These are phyloP conservation scores for Mucor irregularis DNA, from an alignment of 371 early-diverging fungal genomes.

Conservation along the genomic window DNA sequence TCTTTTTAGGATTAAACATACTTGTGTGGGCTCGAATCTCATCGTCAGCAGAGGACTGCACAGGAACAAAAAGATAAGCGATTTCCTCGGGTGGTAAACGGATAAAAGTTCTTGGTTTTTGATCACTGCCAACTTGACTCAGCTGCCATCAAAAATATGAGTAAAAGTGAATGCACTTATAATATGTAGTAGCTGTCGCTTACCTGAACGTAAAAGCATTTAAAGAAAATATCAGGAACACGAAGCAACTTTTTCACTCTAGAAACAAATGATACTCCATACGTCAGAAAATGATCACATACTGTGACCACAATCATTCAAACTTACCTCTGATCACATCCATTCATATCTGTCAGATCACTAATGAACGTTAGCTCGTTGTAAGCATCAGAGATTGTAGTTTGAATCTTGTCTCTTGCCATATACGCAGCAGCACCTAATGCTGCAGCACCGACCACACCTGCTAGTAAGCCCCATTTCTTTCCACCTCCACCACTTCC, in stretches of 20 bases:
- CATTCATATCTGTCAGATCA: constrained; percentile 35
- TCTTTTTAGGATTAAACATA: constrained; percentile 56
- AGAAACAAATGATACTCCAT: no score
- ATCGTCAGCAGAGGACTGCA: constrained; percentile 24
- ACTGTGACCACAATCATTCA: no score
- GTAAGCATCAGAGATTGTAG: constrained; percentile 39
- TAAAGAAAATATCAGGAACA: constrained; percentile 48
- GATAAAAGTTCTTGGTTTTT: constrained; percentile 48
- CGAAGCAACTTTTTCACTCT: constrained; percentile 41
- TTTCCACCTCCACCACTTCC: not conserved
- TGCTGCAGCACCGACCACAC: constrained; percentile 54
- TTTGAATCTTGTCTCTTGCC: constrained; percentile 37
- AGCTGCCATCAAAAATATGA: not conserved
- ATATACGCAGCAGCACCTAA: constrained; percentile 51
- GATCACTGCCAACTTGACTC: not conserved
- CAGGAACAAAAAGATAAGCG: constrained; percentile 33
- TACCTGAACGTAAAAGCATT: constrained; percentile 58
- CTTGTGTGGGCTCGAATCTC: constrained; percentile 57
- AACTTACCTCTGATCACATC: constrained; percentile 34
- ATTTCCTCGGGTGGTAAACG: constrained; percentile 45
- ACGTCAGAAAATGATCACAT: no score
- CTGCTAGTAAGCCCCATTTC: constrained; percentile 54
- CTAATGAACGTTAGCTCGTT: constrained; percentile 60
- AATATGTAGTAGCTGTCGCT: not conserved
- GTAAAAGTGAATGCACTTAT: not conserved